Evolutionary conservation across 1,139 yeast genomes (phyloP).

Genomic region (Hansenula lynferdii): DNA sequence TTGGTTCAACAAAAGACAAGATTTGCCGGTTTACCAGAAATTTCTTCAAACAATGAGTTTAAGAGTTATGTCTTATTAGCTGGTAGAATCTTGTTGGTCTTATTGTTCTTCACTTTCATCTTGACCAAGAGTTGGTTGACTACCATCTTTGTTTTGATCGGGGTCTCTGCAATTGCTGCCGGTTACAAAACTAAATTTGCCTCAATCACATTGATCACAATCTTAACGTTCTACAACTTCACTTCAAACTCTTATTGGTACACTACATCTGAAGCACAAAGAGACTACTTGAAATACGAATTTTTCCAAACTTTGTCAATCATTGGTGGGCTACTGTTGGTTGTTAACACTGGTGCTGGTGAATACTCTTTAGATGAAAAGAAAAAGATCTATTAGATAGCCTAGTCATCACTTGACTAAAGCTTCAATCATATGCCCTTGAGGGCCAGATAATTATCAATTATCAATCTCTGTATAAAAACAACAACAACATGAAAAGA

Average conservation of each 20-base stretch:
- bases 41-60: constrained; percentile 76
- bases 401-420: no score
- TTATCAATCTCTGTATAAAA: no score
- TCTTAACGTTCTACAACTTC: constrained; percentile 73
- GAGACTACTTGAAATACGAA: constrained; percentile 90
- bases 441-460: no score
- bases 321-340: constrained; percentile 87
- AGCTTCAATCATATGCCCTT: no score
- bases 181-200: constrained; percentile 93
- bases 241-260: constrained; percentile 89
- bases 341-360: constrained; percentile 97
- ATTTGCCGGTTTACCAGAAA: constrained; percentile 85
- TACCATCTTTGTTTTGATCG: constrained; percentile 61
- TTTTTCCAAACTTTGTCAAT: constrained; percentile 93
- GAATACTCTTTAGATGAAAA: constrained; percentile 91
- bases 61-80: constrained; percentile 84
- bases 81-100: constrained; percentile 82
- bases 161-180: constrained; percentile 76
- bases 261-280: constrained; percentile 64
- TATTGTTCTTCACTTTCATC: constrained; percentile 83
- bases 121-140: constrained; percentile 71
- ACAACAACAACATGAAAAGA: no score
- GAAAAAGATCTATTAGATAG: constrained; percentile 75
- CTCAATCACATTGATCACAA: constrained; percentile 71
- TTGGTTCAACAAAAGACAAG: constrained; percentile 72